A percentile compares a stretch with the other conserved stretches of the same genome.
Conservation (phyloP, 345 rosid genomes). For the Eucalyptus regnans region DNA sequence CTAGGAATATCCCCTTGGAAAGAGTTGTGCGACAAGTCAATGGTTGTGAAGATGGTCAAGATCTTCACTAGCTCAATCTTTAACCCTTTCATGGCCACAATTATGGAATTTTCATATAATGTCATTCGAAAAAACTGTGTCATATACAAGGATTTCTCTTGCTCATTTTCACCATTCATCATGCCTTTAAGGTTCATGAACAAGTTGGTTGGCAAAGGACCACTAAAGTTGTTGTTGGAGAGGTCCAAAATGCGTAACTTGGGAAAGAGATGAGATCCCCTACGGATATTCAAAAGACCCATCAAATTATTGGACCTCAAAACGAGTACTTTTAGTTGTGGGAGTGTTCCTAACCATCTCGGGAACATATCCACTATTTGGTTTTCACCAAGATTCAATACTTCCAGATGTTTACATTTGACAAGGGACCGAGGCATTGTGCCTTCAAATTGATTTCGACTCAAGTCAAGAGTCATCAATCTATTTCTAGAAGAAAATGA, state of each 20-base stretch:
- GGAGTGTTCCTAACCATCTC: background rate
- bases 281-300: background rate
- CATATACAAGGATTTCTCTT: background rate
- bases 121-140: rapidly evolving
- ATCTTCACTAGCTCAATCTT: background rate
- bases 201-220: background rate
- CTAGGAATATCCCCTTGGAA: background rate
- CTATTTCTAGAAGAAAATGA: background rate
- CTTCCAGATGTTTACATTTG: background rate
- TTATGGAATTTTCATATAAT: background rate
- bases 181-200: background rate
- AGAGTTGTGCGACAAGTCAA: background rate
- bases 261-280: background rate
- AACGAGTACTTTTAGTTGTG: background rate
- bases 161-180: background rate
- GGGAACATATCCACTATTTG: background rate
- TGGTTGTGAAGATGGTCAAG: background rate
- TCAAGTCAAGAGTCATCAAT: background rate
- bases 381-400: background rate
- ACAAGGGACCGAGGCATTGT: background rate
- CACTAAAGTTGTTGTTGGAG: background rate
- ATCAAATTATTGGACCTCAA: background rate
- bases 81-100: background rate
- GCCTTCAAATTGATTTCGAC: background rate
- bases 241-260: background rate